Base-by-base conservation (phyloP, 768 basidiomycete genomes). In the Termitomyces sp. region DNA sequence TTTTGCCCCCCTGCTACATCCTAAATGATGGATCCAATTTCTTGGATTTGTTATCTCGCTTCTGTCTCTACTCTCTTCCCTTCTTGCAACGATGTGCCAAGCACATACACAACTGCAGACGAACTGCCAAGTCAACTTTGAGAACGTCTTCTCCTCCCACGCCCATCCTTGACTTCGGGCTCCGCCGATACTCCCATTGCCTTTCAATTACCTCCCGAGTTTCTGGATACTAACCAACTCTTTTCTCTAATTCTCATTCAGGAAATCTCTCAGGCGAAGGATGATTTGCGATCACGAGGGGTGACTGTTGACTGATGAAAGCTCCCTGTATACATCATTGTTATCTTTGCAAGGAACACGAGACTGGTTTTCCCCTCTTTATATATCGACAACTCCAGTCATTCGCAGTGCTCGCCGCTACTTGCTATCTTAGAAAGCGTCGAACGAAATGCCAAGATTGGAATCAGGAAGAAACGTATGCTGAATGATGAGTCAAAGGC, bases 191-290 rank as follows among this genome's bases (percentile, higher is more conserved):
- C n/a, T 50, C 30, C 44, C 8, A 41, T 44, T 50, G 32, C 41
- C 26, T 18, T 23, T 36, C 20, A 8, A n/a, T 32, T 18, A 13
- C 26, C n/a, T 49, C 30, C 20, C 35, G 38, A 48, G 47, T 61
- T n/a, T 54, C 52, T 57, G 48, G 51, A 44, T 48, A 36, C 47
- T 60, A 23, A 63, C 40, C 38, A 12, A 33, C 43, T 54, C 59
- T 46, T 60, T 64, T 48, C 58, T 51, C 26, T 47, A 46, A 1
- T 20, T 67, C n/a, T 66, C 14, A 20, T 43, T 3, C n/a, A 87
- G 86, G 87, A 90, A 75, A 85, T 90, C 35, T 67, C 72, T 41
- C 69, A 73, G 63, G 77, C 79, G 26, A 80, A 78, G 63, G 73
- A 83, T 62, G 85, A 86, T 60, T 67, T 89, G 57, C 77, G 86